Conservation (phyloP, 139 green algal genomes). For the Chlorella sp. region DNA sequence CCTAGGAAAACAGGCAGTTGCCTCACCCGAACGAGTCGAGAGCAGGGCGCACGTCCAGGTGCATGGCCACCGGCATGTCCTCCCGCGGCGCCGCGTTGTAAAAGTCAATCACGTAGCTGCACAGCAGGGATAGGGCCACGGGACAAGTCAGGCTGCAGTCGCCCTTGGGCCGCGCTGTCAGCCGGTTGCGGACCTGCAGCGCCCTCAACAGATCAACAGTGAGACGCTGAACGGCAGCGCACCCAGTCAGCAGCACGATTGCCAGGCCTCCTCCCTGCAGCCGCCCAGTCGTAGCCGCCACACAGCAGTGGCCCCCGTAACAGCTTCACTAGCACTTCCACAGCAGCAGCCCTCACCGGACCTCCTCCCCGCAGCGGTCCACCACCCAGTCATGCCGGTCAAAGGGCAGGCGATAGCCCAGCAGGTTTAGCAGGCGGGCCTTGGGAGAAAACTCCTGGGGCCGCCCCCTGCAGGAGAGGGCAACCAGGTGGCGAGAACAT, state of each 20-base stretch:
- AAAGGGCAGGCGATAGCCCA: constrained; percentile 93
- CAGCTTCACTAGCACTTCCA: too few relatives aligned
- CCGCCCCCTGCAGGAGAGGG: constrained; percentile 49
- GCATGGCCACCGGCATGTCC: constrained; percentile 81
- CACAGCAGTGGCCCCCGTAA: too few relatives aligned
- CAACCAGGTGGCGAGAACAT: too few relatives aligned
- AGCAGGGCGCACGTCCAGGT: constrained; percentile 91
- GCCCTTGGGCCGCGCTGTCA: too few relatives aligned
- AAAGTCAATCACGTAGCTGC: constrained; percentile 96
- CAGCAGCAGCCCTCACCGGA: constrained; percentile 47
- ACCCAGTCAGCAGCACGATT: too few relatives aligned
- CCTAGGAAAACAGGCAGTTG: too few relatives aligned
- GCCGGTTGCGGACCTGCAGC: too few relatives aligned
- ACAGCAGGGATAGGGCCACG: neutral
- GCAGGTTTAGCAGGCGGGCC: constrained; percentile 88
- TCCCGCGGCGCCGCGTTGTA: constrained; percentile 81
- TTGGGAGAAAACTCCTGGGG: constrained; percentile 90
- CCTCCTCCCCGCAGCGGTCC: constrained; percentile 83
- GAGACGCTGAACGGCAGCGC: too few relatives aligned
- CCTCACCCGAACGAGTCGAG: constrained; percentile 73
- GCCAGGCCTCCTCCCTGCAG: too few relatives aligned
- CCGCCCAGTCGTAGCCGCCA: too few relatives aligned
- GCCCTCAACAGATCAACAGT: too few relatives aligned
- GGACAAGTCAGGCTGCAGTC: too few relatives aligned
- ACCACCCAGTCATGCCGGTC: constrained; percentile 97